A percentile compares a stretch with the other conserved stretches of the same genome.
Conservation (phyloP, 2,329 filamentous ascomycete genomes). For the Leptographium radiaticola region DNA sequence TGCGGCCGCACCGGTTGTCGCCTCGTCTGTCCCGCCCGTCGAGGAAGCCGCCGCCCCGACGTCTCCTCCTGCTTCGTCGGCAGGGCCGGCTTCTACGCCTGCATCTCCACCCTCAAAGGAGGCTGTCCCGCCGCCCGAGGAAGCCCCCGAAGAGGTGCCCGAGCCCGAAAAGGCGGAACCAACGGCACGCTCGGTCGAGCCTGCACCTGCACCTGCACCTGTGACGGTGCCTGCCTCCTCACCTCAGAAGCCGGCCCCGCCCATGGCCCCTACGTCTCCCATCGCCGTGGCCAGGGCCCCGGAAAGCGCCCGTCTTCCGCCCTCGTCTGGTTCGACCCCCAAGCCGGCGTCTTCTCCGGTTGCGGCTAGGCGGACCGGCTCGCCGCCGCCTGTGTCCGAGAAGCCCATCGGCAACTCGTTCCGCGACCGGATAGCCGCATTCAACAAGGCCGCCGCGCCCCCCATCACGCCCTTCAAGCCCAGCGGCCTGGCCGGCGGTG, state of each 20-base stretch:
- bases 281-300: slow-evolving; percentile 8
- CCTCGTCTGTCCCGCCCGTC: slow-evolving; percentile 10
- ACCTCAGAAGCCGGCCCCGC: background rate
- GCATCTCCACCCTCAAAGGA: slow-evolving; percentile 11
- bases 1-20: slow-evolving; percentile 10
- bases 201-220: too few relatives aligned
- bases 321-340: slow-evolving; percentile 18
- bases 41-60: slow-evolving; percentile 12
- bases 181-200: slow-evolving; percentile 13
- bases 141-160: slow-evolving; percentile 13
- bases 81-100: background rate
- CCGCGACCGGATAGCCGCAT: slow-evolving; percentile 90
- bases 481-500: slow-evolving; percentile 43
- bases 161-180: slow-evolving; percentile 13
- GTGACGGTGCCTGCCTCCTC: background rate
- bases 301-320: slow-evolving; percentile 23
- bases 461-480: slow-evolving; percentile 88
- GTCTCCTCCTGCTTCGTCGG: slow-evolving; percentile 11
- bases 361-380: slow-evolving; percentile 19
- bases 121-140: slow-evolving; percentile 15
- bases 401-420: slow-evolving; percentile 72
- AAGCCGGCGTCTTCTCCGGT: slow-evolving; percentile 28
- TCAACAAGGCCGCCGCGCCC: slow-evolving; percentile 79
- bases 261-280: slow-evolving; percentile 11
- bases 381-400: slow-evolving; percentile 50